Evolutionary conservation across 345 rosid species (phyloP).

Genomic region (Draba incana): DNA sequence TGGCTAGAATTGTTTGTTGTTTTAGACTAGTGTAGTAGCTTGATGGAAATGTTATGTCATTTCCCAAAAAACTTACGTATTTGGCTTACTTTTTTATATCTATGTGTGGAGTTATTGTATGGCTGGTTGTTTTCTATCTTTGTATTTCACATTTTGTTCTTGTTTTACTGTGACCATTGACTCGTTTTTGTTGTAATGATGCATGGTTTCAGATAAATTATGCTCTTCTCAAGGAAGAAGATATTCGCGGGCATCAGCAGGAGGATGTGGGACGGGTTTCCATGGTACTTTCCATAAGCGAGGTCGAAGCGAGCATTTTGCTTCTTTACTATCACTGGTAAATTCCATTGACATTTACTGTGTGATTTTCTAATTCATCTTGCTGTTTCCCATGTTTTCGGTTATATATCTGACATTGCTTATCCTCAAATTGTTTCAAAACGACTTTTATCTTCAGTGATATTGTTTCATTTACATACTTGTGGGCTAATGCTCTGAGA

Average conservation of each 20-base stretch:
- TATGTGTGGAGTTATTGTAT: slow-evolving; percentile 5
- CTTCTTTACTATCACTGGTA: slow-evolving; percentile 87
- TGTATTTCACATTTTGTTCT: slow-evolving; percentile 32
- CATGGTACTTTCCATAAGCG: slow-evolving; percentile 70
- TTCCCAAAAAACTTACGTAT: neutral
- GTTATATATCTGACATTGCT: neutral
- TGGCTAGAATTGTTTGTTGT: neutral
- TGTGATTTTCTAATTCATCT: neutral
- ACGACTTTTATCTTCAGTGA: neutral
- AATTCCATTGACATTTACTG: slow-evolving; percentile 2
- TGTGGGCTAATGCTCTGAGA: slow-evolving; percentile 23
- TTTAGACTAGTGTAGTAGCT: slow-evolving; percentile 13
- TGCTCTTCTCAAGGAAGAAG: slow-evolving; percentile 65
- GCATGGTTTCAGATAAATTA: slow-evolving; percentile 61
- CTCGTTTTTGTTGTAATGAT: slow-evolving; percentile 20
- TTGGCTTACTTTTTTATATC: neutral
- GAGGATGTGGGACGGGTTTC: slow-evolving; percentile 73
- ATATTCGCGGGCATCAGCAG: slow-evolving; percentile 67
- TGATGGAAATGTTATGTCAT: neutral
- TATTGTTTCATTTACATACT: slow-evolving; percentile 11
- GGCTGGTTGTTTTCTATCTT: slow-evolving; percentile 3
- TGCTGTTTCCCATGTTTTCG: slow-evolving; percentile 8
- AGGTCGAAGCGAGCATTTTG: slow-evolving; percentile 59
- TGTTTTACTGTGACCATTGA: slow-evolving; percentile 3
- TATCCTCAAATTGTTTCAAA: neutral